Percentiles rank a stretch among this genome's conserved stretches.
These are phyloP conservation scores for Arthroderma uncinatum DNA, from an alignment of 2,329 filamentous ascomycete genomes.

Conservation along the genomic window DNA sequence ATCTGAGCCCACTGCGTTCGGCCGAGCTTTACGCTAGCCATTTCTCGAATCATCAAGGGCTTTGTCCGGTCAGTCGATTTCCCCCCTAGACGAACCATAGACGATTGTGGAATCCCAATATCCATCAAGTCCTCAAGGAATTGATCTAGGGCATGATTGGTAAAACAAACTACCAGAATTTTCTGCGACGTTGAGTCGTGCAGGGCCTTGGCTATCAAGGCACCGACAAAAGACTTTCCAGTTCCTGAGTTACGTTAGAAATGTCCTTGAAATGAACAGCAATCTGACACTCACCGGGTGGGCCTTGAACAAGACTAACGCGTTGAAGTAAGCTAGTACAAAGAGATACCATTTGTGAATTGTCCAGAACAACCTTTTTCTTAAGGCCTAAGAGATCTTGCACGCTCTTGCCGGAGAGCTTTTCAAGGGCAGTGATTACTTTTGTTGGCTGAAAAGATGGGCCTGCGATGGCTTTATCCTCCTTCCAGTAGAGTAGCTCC, in stretches of 20 bases:
- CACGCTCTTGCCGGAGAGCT: constrained; percentile 3
- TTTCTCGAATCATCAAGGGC: constrained; percentile 38
- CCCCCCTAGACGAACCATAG: constrained; percentile 53
- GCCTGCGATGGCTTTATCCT: constrained; percentile 8
- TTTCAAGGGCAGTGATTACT: not conserved
- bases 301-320: constrained; percentile 56
- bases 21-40: constrained; percentile 25
- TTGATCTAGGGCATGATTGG: constrained; percentile 56
- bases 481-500: constrained; percentile 36
- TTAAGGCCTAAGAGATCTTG: constrained; percentile 1
- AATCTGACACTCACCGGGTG: constrained; percentile 44
- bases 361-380: constrained; percentile 29
- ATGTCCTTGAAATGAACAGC: constrained; percentile 22
- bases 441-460: constrained; percentile 2
- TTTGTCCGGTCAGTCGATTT: constrained; percentile 45
- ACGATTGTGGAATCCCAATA: constrained; percentile 41
- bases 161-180: constrained; percentile 57
- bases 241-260: constrained; percentile 41
- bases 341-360: constrained; percentile 48
- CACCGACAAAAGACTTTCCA: constrained; percentile 64
- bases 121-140: constrained; percentile 54
- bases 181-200: constrained; percentile 39
- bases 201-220: constrained; percentile 48
- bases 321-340: constrained; percentile 39
- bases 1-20: constrained; percentile 35